Evolutionary conservation across 768 basidiomycete genomes (phyloP).

Genomic region (Paxillus ammoniavirescens): DNA sequence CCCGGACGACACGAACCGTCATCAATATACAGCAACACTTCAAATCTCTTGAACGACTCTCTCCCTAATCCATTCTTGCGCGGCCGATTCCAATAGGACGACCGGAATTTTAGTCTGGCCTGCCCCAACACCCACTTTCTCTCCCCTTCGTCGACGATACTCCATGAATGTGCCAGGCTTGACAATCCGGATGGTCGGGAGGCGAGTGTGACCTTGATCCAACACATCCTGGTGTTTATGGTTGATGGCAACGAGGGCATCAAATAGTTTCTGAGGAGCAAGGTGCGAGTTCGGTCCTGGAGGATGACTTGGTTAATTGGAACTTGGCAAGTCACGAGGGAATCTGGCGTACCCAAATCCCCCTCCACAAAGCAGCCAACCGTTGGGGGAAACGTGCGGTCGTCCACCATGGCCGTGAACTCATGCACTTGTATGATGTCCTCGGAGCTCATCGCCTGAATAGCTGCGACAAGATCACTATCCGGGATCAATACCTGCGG

Average conservation of each 20-base stretch:
- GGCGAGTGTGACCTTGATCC: background rate
- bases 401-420: constrained; percentile 2
- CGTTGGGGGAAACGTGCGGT: constrained; percentile 4
- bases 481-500: no score
- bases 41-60: constrained; percentile 10
- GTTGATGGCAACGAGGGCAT: constrained; percentile 1
- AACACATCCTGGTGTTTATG: background rate
- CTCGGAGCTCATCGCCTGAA: constrained; percentile 2
- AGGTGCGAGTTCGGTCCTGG: background rate
- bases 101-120: constrained; percentile 16
- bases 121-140: constrained; percentile 4
- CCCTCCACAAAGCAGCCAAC: constrained; percentile 15
- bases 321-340: no score
- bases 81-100: constrained; percentile 3
- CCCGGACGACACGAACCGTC: no score
- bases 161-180: constrained; percentile 12
- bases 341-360: background rate
- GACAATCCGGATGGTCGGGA: constrained; percentile 11
- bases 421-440: constrained; percentile 5
- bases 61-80: constrained; percentile 7
- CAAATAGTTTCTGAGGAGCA: constrained; percentile 2
- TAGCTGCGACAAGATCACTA: background rate
- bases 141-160: constrained; percentile 7
- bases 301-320: background rate
- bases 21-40: background rate